phyloP scores from a whole-genome alignment of 2,329 filamentous ascomycete genomes.

The Colletotrichum salicis region DNA sequence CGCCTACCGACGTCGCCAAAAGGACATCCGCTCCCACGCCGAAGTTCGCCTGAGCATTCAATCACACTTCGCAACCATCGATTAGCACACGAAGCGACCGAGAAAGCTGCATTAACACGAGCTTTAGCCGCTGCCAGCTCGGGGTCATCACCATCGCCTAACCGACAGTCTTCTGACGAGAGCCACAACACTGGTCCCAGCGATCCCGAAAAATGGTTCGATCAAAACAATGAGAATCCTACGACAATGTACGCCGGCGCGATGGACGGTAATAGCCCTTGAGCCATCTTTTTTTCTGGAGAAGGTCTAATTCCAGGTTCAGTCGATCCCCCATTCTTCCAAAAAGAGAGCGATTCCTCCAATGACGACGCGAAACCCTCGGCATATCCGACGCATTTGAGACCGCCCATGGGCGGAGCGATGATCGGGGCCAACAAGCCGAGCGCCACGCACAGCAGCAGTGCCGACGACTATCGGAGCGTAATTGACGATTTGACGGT shows the following conservation, averaged over 20 bases:
- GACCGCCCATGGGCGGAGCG: slow-evolving; percentile 37
- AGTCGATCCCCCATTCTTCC: slow-evolving; percentile 67
- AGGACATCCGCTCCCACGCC: slow-evolving; percentile 56
- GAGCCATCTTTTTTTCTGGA: not conserved
- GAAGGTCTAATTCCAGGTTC: not conserved
- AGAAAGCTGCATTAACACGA: slow-evolving; percentile 35
- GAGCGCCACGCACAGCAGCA: slow-evolving; percentile 62
- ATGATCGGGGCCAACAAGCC: slow-evolving; percentile 38
- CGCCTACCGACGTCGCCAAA: slow-evolving; percentile 40
- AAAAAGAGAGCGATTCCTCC: slow-evolving; percentile 63
- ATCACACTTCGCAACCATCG: slow-evolving; percentile 60
- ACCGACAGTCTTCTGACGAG: slow-evolving; percentile 59
- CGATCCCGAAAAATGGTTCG: slow-evolving; percentile 66
- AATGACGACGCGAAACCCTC: slow-evolving; percentile 48
- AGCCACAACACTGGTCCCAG: slow-evolving; percentile 60
- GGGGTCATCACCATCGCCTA: slow-evolving; percentile 38
- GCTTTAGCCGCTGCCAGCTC: slow-evolving; percentile 30
- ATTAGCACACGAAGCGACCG: slow-evolving; percentile 53
- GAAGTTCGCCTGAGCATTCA: slow-evolving; percentile 57
- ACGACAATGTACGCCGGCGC: slow-evolving; percentile 52
- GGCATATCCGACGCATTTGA: slow-evolving; percentile 36
- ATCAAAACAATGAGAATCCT: slow-evolving; percentile 62
- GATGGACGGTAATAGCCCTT: slow-evolving; percentile 58
- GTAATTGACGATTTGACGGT: slow-evolving; percentile 90
- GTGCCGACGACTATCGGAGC: slow-evolving; percentile 79